Evolutionary conservation across 768 basidiomycete species (phyloP), one percentile per base, ranked within the genome.

Genomic region (Boletus subcaerulescens): DNA sequence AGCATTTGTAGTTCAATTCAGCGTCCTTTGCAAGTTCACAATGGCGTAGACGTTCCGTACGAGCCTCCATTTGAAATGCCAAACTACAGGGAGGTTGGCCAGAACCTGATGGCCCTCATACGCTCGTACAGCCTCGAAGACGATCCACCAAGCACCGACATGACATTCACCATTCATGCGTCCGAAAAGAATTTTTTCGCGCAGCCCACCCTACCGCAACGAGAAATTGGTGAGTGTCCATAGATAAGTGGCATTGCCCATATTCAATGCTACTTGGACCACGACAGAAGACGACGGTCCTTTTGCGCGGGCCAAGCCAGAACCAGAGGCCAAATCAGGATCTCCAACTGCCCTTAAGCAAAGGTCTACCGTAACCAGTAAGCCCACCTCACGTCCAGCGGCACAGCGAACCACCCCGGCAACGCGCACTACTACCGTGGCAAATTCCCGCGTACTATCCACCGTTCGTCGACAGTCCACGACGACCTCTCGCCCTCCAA

Each of bases 51-150:
- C 18, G 56, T 59, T 39, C 71, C 73, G 7, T 82, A 75, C 52
- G 76, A 76, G 52, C 77, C 77, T 14, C 70, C 70, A 6, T 80
- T 81, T 52, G 79, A 79, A 48, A 67, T 80, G 61, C 80, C 81
- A 14, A 70, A 82, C 50, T 82, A 79, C 57, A 74, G 65, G 59
- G 65, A 71, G 26, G 60, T 77, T 18, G 80, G 80, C 0, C 61
- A 61, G 29, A 65, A 57, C 5, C 40, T 81, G 2, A 70, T 76
- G 46, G 58, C 66, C 10, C 60, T 75, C 24, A 74, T 71, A 48
- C 74, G 72, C 31, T 71, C 72, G 7, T 62, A 70, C 43, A 55
- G 63, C 4, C 44, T 72, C 9, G 75, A 77, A 18, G 76, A 77
- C 12, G 58, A 67, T 20, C 62, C 50, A 14, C 56, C 56, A 1